Evolutionary conservation across 1,284 basidiomycete genomes (phyloP).

Genomic region (Malassezia pachydermatis): DNA sequence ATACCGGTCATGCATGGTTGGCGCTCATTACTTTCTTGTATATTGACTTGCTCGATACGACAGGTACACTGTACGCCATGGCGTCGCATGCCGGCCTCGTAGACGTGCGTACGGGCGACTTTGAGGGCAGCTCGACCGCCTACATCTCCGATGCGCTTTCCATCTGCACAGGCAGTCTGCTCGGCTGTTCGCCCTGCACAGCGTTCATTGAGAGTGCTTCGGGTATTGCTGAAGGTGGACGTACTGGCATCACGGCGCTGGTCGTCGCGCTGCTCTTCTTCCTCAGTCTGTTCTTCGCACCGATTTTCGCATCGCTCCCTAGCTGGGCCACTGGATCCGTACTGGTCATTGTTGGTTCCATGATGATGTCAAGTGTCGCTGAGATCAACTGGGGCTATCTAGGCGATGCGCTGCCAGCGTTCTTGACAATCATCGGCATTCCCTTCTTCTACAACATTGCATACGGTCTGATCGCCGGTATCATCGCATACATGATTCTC

Average conservation of each 20-base stretch:
- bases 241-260: constrained; percentile 73
- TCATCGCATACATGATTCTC: constrained; percentile 61
- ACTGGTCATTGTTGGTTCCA: constrained; percentile 70
- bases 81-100: constrained; percentile 80
- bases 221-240: constrained; percentile 63
- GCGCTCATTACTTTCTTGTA: constrained; percentile 73
- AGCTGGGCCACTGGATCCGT: constrained; percentile 80
- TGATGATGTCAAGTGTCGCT: constrained; percentile 77
- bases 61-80: constrained; percentile 78
- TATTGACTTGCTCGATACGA: constrained; percentile 56
- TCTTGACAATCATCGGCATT: constrained; percentile 26
- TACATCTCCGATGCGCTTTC: constrained; percentile 61
- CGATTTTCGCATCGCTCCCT: constrained; percentile 77
- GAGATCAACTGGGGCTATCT: constrained; percentile 82
- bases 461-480: constrained; percentile 75
- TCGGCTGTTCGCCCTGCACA: constrained; percentile 78
- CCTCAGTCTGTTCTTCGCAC: constrained; percentile 75
- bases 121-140: constrained; percentile 72
- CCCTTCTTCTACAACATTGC: constrained; percentile 59
- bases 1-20: constrained; percentile 71
- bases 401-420: constrained; percentile 63
- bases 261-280: constrained; percentile 70
- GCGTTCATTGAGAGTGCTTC: constrained; percentile 69
- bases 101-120: constrained; percentile 72
- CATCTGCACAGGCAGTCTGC: constrained; percentile 68